Percentiles rank a stretch among this genome's conserved stretches.
Evolutionary conservation across 139 green algal genomes (phyloP).

Genomic region (Picochlorum sp.): DNA sequence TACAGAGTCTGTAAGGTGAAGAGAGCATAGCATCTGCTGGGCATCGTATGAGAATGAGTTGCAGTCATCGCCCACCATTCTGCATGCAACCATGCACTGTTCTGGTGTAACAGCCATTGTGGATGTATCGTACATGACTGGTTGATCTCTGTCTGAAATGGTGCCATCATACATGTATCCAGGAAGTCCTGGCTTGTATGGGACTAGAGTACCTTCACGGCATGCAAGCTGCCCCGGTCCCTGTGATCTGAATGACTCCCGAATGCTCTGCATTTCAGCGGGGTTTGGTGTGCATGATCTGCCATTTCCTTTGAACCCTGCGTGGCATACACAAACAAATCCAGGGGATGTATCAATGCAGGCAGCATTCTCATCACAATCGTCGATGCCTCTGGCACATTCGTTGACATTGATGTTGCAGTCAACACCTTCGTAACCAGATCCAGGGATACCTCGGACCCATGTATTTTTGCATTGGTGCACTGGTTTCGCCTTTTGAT

Average conservation of each 20-base stretch:
- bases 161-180: slow-evolving; percentile 42
- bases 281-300: background rate
- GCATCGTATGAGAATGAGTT: slow-evolving; percentile 36
- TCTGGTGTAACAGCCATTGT: slow-evolving; percentile 2
- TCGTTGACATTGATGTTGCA: slow-evolving; percentile 53
- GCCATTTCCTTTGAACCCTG: slow-evolving; percentile 32
- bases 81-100: slow-evolving; percentile 38
- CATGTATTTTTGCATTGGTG: slow-evolving; percentile 4
- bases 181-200: slow-evolving; percentile 27
- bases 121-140: slow-evolving; percentile 7
- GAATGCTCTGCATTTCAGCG: slow-evolving; percentile 2
- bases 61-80: slow-evolving; percentile 19
- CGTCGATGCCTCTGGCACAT: slow-evolving; percentile 29
- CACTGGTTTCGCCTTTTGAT: background rate
- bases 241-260: slow-evolving; percentile 16
- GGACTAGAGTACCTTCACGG: slow-evolving; percentile 32
- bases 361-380: slow-evolving; percentile 29
- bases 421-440: slow-evolving; percentile 27
- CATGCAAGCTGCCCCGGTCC: slow-evolving; percentile 32
- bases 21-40: slow-evolving; percentile 1
- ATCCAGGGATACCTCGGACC: slow-evolving; percentile 10
- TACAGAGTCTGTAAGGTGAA: no score
- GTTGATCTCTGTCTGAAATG: background rate
- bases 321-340: slow-evolving; percentile 39
- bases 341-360: slow-evolving; percentile 39